Conservation (phyloP, 257 asterid species). For the Nicotiana benthamiana region DNA sequence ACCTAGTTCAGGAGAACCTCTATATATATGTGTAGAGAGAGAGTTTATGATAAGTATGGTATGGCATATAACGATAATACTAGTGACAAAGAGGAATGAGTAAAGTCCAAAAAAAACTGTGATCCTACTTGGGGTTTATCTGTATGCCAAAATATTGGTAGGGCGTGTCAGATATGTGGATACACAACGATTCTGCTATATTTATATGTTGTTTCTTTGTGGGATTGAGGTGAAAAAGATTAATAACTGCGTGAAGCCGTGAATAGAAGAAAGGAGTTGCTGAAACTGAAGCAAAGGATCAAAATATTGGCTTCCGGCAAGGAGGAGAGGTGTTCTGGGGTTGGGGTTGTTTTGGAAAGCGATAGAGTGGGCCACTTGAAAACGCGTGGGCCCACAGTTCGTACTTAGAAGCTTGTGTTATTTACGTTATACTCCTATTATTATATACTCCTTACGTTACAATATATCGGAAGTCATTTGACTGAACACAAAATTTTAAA, state of each 20-base stretch:
- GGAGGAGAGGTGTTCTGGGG: background rate
- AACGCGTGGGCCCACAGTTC: constrained; percentile 5
- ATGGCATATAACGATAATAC: background rate
- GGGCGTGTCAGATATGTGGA: background rate
- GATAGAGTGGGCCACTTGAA: background rate
- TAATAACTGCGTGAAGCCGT: background rate
- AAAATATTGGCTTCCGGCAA: background rate
- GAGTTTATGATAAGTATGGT: background rate
- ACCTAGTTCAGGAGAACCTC: background rate
- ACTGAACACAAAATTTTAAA: too few relatives aligned
- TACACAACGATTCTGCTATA: background rate
- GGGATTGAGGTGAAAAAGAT: background rate
- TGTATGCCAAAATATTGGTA: background rate
- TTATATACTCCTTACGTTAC: too few relatives aligned
- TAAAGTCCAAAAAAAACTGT: background rate
- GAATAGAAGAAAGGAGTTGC: background rate
- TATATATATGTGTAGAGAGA: too few relatives aligned
- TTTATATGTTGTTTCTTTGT: background rate
- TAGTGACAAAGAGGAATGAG: background rate
- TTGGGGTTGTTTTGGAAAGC: background rate
- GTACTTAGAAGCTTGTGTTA: background rate
- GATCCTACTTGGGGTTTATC: background rate
- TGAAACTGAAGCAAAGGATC: background rate
- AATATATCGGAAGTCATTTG: too few relatives aligned
- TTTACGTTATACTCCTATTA: background rate